These are phyloP conservation scores for Closterium sp. DNA, from an alignment of 139 green algal species.

Conservation along the genomic window DNA sequence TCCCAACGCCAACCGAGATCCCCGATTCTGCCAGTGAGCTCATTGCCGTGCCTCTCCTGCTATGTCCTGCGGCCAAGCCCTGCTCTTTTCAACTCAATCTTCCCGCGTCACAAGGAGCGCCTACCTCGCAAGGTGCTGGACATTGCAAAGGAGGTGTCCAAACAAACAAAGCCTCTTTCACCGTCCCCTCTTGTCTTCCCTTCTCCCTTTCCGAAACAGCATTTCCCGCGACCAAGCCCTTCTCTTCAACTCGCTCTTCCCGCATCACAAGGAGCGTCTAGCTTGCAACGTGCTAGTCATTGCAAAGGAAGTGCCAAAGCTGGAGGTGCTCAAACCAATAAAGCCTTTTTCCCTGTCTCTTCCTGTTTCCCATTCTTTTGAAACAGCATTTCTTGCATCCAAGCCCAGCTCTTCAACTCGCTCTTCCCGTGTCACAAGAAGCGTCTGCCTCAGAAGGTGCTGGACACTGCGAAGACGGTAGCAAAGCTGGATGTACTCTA, in stretches of 20 bases:
- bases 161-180: too few relatives aligned
- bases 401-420: constrained; percentile 94
- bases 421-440: constrained; percentile 98
- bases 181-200: neutral
- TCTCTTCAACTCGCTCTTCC: constrained; percentile 98
- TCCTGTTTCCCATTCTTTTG: neutral
- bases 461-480: constrained; percentile 68
- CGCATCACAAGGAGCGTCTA: constrained; percentile 92
- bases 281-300: constrained; percentile 64
- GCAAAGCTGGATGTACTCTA: constrained; percentile 82
- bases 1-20: too few relatives aligned
- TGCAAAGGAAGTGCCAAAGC: constrained; percentile 82
- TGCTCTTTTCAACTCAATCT: too few relatives aligned
- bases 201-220: constrained; percentile 42
- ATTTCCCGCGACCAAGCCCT: constrained; percentile 87
- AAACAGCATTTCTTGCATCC: constrained; percentile 81
- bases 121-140: too few relatives aligned
- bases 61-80: too few relatives aligned
- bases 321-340: constrained; percentile 92
- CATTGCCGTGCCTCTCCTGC: too few relatives aligned
- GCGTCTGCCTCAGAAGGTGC: constrained; percentile 79
- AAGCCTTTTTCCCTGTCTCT: constrained; percentile 11
- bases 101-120: too few relatives aligned
- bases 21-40: too few relatives aligned
- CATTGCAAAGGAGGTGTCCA: too few relatives aligned